Conservation (phyloP, 495 filamentous ascomycete species). For the Penicillium parvum region DNA sequence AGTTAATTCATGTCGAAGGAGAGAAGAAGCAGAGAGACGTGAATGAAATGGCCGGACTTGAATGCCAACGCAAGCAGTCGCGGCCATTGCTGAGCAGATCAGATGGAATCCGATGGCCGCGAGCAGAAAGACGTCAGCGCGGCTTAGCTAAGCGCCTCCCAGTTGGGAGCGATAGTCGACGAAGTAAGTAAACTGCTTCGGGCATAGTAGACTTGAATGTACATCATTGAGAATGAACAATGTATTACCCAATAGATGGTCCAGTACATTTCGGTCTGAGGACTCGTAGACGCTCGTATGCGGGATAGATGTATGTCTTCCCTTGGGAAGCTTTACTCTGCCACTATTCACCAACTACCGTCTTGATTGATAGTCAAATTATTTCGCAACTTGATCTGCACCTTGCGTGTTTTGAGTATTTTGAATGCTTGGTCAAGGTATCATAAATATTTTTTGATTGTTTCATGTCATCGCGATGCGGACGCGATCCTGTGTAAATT, state of each 20-base stretch:
- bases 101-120: constrained; percentile 34
- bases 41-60: not conserved
- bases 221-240: too few relatives aligned
- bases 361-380: too few relatives aligned
- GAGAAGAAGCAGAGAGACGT: constrained; percentile 4
- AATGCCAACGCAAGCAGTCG: constrained; percentile 9
- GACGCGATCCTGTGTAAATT: constrained; percentile 11
- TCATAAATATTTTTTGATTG: not conserved
- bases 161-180: too few relatives aligned
- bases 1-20: not conserved
- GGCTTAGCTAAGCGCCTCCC: constrained; percentile 23
- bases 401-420: too few relatives aligned
- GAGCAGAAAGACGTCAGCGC: constrained; percentile 25
- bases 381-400: too few relatives aligned
- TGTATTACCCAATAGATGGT: too few relatives aligned
- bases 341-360: too few relatives aligned
- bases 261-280: not conserved
- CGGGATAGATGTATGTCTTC: too few relatives aligned
- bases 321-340: too few relatives aligned
- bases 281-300: too few relatives aligned
- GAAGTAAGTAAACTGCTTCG: too few relatives aligned
- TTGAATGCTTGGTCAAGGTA: not conserved
- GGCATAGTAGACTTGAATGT: not conserved
- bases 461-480: constrained; percentile 13
- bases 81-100: constrained; percentile 3